These are phyloP conservation scores for Straminergon stramineum DNA, from an alignment of 225 moss, liverwort and hornwort species.

Conservation along the genomic window DNA sequence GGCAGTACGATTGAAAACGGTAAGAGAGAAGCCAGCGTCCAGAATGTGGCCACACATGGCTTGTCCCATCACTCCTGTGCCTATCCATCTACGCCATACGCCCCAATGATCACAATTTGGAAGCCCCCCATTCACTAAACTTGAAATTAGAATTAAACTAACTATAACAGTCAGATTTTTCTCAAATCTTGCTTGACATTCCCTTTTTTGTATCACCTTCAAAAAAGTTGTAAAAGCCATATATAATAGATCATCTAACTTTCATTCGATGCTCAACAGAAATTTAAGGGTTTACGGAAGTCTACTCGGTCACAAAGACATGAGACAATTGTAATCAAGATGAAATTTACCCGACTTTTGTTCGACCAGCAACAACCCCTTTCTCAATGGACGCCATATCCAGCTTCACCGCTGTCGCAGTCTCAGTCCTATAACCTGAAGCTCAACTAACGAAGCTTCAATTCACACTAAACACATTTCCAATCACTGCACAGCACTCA, in stretches of 20 bases:
- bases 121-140: background rate
- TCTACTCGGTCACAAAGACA: background rate
- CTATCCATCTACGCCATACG: slow-evolving; percentile 68
- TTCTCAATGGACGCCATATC: slow-evolving; percentile 34
- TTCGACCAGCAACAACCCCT: slow-evolving; percentile 49
- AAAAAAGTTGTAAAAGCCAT: background rate
- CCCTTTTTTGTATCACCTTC: background rate
- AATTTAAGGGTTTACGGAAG: background rate
- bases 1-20: slow-evolving; percentile 79
- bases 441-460: background rate
- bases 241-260: background rate
- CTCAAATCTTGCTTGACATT: background rate
- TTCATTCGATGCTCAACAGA: background rate
- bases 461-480: background rate
- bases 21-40: slow-evolving; percentile 72
- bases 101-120: background rate
- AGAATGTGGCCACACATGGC: slow-evolving; percentile 95
- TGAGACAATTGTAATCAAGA: background rate
- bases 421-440: slow-evolving; percentile 13
- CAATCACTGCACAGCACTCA: background rate
- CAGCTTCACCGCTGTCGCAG: background rate
- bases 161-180: no score
- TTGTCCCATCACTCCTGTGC: slow-evolving; percentile 95
- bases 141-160: background rate
- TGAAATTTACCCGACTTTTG: slow-evolving; percentile 51